Evolutionary conservation across 2,329 filamentous ascomycete species (phyloP), one percentile per base, ranked within the genome.

Genomic region (Sporothrix inflata): DNA sequence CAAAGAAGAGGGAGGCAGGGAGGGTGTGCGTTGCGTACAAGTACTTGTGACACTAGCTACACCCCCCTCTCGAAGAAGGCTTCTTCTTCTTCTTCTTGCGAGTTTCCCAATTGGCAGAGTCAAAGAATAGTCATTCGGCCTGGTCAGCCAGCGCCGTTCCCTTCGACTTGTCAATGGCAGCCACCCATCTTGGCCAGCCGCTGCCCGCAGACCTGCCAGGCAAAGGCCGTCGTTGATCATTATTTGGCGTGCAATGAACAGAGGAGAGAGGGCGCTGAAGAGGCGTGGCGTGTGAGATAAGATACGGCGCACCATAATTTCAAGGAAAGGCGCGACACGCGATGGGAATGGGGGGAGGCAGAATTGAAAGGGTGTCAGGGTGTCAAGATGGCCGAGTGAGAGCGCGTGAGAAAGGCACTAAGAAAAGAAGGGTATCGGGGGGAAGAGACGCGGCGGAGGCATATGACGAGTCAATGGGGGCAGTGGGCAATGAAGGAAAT

Each of bases 251-350:
- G 19, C 55, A 60, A 21, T 11, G 3, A 14, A 60, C 19, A 40
- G 27, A 7, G 55, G 21, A 60, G 8, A 40, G 27, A 7, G 55
- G 21, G 55, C 21, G 55, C 55, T 21, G 27, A 30, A 30, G 55
- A 34, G 60, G 38, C 14, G 60, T 21, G 60, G 60, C 40, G 27
- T 65, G 38, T 65, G 60, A 65, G 60, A 45, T 65, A 65, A 65
- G 60, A 65, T 65, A 67, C 63, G 42, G 24, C 45, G 24, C 24
- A n/a, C 60, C 12, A 19, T 24, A 9, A 65, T 65, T 65, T 27
- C 60, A 16, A 45, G n/a, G 14, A 65, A 65, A 27, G 60, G 60
- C 60, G 60, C 60, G 34, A 27, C 38, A 65, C 38, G 60, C 60
- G 60, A 65, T 42, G 57, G 16, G 34, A 14, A 19, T 30, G 21